Base-by-base conservation (phyloP, 257 asterid genomes). In the Ajuga chamaepitys region DNA sequence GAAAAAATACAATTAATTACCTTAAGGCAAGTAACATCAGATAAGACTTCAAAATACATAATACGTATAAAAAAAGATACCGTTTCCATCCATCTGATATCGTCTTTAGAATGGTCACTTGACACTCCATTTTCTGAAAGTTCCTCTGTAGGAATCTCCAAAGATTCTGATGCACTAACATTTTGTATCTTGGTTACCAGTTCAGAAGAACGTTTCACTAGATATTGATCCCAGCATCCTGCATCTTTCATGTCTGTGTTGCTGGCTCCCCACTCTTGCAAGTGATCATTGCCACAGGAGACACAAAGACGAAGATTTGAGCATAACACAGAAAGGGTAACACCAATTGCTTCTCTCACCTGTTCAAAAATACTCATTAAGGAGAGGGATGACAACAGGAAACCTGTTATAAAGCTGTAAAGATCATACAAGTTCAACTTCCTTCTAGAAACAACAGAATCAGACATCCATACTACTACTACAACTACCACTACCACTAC, bases 41-140 rank as follows among this genome's bases (percentile, higher is more conserved):
- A 46, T 34, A 21, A 58, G 97, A 88, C 82, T 84, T 88, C 75
- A 91, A 78, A 61, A 66, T 88, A 82, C 75, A 86, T 67, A 79
- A 86, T 53, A 40, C 60, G 69, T 70, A 58, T 51, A 38, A 42
- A 80, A 68, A 67, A 24, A 34, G 64, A 56, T 94, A 94, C 97
- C 95, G 99, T 90, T 80, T 94, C 99, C 97, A 94, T 90, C 99
- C 99, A 94, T 84, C 88, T 90, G 78, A 88, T 78, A 66, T 85
- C 93, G 64, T 90, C 95, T 64, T 83, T 82, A 73, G 88, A 79
- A 74, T 81, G 78, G 44, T 78, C 94, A 58, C 61, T 77, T 62
- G 86, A 81, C 65, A 58, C 45, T 66, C 87, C 90, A 68, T 75
- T 78, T 40, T 88, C 89, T 17, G 67, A 56, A 59, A 64, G 62